These are phyloP conservation scores for Boechera retrofracta DNA, from an alignment of 345 rosid genomes.

Conservation along the genomic window DNA sequence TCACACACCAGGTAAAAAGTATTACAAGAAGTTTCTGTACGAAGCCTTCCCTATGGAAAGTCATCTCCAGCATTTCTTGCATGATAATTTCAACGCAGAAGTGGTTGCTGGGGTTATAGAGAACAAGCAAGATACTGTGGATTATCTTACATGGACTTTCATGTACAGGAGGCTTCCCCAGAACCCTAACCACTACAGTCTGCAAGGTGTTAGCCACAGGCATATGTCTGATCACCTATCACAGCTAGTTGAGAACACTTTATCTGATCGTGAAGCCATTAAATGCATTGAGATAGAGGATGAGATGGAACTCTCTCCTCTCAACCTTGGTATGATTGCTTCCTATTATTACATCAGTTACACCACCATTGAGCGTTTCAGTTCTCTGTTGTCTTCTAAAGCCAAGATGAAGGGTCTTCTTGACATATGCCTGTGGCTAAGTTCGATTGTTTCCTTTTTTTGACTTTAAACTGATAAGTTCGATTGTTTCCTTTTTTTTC, in stretches of 20 bases:
- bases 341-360: slow-evolving; percentile 86
- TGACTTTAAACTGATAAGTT: slow-evolving; percentile 33
- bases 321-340: slow-evolving; percentile 89
- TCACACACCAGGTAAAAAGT: slow-evolving; percentile 86
- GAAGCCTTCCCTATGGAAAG: slow-evolving; percentile 96
- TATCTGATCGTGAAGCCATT: slow-evolving; percentile 78
- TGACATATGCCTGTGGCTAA: slow-evolving; percentile 33
- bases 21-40: slow-evolving; percentile 86
- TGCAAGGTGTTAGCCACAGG: slow-evolving; percentile 91
- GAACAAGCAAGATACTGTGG: slow-evolving; percentile 97
- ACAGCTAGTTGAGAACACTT: slow-evolving; percentile 87
- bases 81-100: slow-evolving; percentile 90
- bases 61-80: slow-evolving; percentile 87
- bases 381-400: slow-evolving; percentile 77
- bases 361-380: slow-evolving; percentile 90
- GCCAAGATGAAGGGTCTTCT: slow-evolving; percentile 95
- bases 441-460: neutral
- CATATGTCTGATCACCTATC: slow-evolving; percentile 99
- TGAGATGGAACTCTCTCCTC: slow-evolving; percentile 76
- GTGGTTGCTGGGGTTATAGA: slow-evolving; percentile 78
- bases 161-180: slow-evolving; percentile 90
- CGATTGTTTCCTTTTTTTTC: neutral
- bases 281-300: slow-evolving; percentile 81
- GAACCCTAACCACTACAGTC: slow-evolving; percentile 95
- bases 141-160: slow-evolving; percentile 95